Base-by-base conservation (phyloP, 108 stramenopile species). In the Cyclotella atomus region DNA sequence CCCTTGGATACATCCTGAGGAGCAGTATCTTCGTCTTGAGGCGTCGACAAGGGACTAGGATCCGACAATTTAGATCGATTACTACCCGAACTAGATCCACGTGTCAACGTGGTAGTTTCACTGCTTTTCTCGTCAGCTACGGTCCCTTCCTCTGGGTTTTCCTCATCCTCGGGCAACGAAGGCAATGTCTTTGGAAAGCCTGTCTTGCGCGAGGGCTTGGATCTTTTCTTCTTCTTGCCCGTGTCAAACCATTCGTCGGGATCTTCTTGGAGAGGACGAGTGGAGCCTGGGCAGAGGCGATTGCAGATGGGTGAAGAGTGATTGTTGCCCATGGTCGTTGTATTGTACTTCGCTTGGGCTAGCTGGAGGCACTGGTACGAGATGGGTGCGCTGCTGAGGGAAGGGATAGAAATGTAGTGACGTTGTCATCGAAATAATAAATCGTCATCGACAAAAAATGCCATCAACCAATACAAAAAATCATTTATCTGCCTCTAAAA, bases 201-300 rank as follows among this genome's bases (percentile, higher is more conserved):
- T 15, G 17, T n/a, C n/a, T 24, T 41, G n/a, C 27, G 24, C 15
- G 6, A 6, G 4, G 57, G 30, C 56, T 59, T 71, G 41, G 59
- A 59, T 8, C 57, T 32, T 14, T 43, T 33, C 65, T 61, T 71
- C 45, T 67, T 71, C 59, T 67, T 63, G 43, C 59, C 24, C 12
- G 70, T 64, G 14, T 70, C 77, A 49, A 79, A 71, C 77, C 77
- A 79, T 38, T 79, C 77, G 57, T 46, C 70, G 1, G 60, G 59
- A 28, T 79, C 77, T 19, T 70, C n/a, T 12, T 34, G 55, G 14
- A 57, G 55, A 45, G 65, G 57, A 27, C 25, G 27, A 24, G 61
- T 53, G 56, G 64, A 55, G n/a, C 65, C 55, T 50, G 43, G 64
- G 32, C 64, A 67, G 44, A 66, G 24, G 32, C 25, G 41, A 19